phyloP scores from a whole-genome alignment of 2,329 filamentous ascomycete genomes.

The Plenodomus tracheiphilus region DNA sequence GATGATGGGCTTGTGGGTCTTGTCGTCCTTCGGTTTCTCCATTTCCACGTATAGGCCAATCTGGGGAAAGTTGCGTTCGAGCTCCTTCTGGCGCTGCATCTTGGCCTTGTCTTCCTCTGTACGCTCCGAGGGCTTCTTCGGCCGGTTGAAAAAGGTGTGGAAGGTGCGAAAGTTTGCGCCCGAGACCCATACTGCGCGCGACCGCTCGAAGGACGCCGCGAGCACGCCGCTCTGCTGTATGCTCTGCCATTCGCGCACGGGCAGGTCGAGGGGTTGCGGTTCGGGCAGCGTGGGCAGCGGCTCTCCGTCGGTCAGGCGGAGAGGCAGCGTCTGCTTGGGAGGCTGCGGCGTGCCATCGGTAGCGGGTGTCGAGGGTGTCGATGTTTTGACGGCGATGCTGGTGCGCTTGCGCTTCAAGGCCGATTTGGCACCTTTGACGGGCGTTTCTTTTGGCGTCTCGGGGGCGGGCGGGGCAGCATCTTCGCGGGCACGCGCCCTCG shows the following conservation, averaged over 20 bases:
- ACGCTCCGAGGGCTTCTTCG: slow-evolving; percentile 57
- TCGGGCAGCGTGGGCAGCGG: slow-evolving; percentile 72
- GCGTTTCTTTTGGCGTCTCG: slow-evolving; percentile 30
- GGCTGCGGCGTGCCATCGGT: slow-evolving; percentile 15
- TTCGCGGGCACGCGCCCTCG: slow-evolving; percentile 40
- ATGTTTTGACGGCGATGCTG: slow-evolving; percentile 25
- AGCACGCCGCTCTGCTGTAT: slow-evolving; percentile 77
- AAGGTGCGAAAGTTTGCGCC: slow-evolving; percentile 45
- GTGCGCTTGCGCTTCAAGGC: slow-evolving; percentile 40
- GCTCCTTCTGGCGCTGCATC: slow-evolving; percentile 65
- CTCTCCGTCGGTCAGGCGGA: slow-evolving; percentile 65
- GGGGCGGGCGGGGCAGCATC: slow-evolving; percentile 30
- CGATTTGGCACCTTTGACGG: slow-evolving; percentile 28
- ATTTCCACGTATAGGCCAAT: slow-evolving; percentile 28
- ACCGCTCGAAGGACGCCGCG: slow-evolving; percentile 71
- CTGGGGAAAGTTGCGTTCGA: slow-evolving; percentile 43
- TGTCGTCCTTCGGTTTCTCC: slow-evolving; percentile 1
- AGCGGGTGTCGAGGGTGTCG: slow-evolving; percentile 29
- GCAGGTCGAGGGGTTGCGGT: slow-evolving; percentile 66
- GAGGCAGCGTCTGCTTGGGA: slow-evolving; percentile 55
- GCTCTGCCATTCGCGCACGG: slow-evolving; percentile 70
- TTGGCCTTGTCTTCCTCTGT: slow-evolving; percentile 62
- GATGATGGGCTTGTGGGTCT: neutral
- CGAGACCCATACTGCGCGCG: slow-evolving; percentile 58
- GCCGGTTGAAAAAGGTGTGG: slow-evolving; percentile 39